Percentiles rank a stretch among this genome's conserved stretches.
These are phyloP conservation scores for Colletotrichum chrysophilum DNA, from an alignment of 2,329 filamentous ascomycete genomes.

Conservation along the genomic window DNA sequence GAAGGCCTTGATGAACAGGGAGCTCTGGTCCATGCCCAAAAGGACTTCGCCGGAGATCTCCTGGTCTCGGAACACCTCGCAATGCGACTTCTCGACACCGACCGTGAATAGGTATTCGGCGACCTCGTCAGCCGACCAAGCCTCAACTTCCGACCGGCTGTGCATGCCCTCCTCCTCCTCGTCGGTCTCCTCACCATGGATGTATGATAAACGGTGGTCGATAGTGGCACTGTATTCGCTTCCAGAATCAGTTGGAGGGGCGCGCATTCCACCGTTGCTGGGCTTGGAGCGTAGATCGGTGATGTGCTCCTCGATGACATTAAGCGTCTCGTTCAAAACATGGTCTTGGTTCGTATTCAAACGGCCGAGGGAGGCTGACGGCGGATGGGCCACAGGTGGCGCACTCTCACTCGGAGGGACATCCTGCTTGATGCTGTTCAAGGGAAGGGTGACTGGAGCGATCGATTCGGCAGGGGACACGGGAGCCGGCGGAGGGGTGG, in stretches of 20 bases:
- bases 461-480: constrained; percentile 33
- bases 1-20: constrained; percentile 94
- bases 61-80: constrained; percentile 92
- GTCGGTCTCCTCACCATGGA: constrained; percentile 93
- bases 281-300: constrained; percentile 75
- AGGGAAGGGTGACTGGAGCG: constrained; percentile 40
- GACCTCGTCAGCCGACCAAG: constrained; percentile 82
- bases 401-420: constrained; percentile 29
- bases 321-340: constrained; percentile 92
- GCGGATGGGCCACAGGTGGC: constrained; percentile 39
- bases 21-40: constrained; percentile 92
- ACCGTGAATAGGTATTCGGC: constrained; percentile 86
- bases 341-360: constrained; percentile 61
- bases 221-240: constrained; percentile 88
- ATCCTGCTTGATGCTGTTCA: constrained; percentile 45
- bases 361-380: constrained; percentile 30
- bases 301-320: constrained; percentile 96
- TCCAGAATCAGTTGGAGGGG: constrained; percentile 73
- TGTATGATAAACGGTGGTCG: constrained; percentile 83
- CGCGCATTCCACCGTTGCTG: constrained; percentile 56
- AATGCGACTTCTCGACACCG: constrained; percentile 88
- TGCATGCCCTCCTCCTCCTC: constrained; percentile 83
- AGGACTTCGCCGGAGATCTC: constrained; percentile 95
- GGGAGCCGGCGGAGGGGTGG: constrained; percentile 22
- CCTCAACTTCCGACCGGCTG: constrained; percentile 73